phyloP scores from a whole-genome alignment of 306 rosid genomes.

The Quercus dentata region DNA sequence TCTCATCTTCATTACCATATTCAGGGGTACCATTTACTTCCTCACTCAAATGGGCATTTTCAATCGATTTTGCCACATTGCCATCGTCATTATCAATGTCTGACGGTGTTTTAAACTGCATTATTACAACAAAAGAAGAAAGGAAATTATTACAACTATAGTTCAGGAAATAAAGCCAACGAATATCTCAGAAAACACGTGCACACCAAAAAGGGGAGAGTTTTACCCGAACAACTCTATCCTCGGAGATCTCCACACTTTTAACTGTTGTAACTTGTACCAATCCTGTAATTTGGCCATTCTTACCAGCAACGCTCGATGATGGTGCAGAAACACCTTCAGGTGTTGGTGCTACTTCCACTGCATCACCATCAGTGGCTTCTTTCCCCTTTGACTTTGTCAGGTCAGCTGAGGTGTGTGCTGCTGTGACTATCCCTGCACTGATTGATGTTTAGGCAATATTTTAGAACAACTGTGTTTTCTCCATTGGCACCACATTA shows the following conservation, averaged over 20 bases:
- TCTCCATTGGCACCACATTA: background rate
- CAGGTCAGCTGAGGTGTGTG: conserved; percentile 23
- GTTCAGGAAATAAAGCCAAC: conserved; percentile 7
- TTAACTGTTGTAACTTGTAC: conserved; percentile 42
- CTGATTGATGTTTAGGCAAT: conserved; percentile 37
- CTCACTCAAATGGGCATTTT: conserved; percentile 17
- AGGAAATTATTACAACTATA: background rate
- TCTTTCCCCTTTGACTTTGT: conserved; percentile 32
- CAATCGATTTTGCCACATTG: conserved; percentile 34
- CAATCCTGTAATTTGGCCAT: conserved; percentile 12
- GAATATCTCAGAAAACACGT: background rate
- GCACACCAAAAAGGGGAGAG: conserved; percentile 3
- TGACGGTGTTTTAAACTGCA: conserved; percentile 56
- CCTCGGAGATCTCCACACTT: conserved; percentile 39
- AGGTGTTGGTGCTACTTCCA: conserved; percentile 25
- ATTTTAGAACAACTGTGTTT: conserved; percentile 23
- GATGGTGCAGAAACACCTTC: conserved; percentile 37
- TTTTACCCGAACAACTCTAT: conserved; percentile 66
- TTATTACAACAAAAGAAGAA: conserved; percentile 2
- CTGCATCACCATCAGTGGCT: conserved; percentile 29
- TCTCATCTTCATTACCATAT: conserved; percentile 34
- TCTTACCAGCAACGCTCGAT: conserved; percentile 33
- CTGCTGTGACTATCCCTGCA: conserved; percentile 37
- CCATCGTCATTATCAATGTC: conserved; percentile 36
- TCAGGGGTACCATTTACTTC: conserved; percentile 44